phyloP scores from a whole-genome alignment of 2,329 filamentous ascomycete genomes.

The Colletotrichum aenigma region DNA sequence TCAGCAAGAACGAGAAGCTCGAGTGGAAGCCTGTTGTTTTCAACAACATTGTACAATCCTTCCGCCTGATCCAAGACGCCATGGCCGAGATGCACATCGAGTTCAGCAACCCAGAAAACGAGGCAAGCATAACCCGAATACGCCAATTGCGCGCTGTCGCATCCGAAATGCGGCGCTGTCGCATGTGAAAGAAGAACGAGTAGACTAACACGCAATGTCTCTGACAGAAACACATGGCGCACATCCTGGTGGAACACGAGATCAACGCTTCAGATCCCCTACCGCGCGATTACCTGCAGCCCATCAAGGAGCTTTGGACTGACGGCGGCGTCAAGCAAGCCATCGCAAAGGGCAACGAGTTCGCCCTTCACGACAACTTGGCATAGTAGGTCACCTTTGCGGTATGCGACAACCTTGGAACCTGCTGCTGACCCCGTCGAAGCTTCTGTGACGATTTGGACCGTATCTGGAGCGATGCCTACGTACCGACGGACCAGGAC shows the following conservation, averaged over 20 bases:
- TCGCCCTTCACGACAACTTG: constrained; percentile 93
- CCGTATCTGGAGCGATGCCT: constrained; percentile 75
- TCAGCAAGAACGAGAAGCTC: constrained; percentile 85
- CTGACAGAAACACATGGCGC: constrained; percentile 74
- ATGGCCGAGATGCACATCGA: constrained; percentile 85
- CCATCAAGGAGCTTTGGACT: constrained; percentile 83
- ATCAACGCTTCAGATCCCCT: constrained; percentile 83
- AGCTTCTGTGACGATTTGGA: constrained; percentile 87
- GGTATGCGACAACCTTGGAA: background rate
- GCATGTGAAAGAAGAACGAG: background rate
- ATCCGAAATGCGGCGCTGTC: background rate
- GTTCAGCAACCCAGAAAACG: constrained; percentile 80
- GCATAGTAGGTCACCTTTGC: constrained; percentile 71
- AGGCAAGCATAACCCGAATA: constrained; percentile 58
- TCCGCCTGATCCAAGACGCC: constrained; percentile 87
- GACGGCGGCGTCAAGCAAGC: constrained; percentile 84
- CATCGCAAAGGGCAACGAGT: constrained; percentile 95
- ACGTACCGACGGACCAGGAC: constrained; percentile 92
- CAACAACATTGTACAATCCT: constrained; percentile 90
- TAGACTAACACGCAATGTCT: constrained; percentile 26
- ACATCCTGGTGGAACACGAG: constrained; percentile 81
- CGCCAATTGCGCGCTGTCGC: constrained; percentile 19
- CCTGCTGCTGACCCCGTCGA: background rate
- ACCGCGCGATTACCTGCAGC: constrained; percentile 76
- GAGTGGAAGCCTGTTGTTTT: constrained; percentile 97